Percentiles rank a stretch among this genome's conserved stretches.
Conservation (phyloP, 176 grass and related monocot species). For the Stipa capillata region DNA sequence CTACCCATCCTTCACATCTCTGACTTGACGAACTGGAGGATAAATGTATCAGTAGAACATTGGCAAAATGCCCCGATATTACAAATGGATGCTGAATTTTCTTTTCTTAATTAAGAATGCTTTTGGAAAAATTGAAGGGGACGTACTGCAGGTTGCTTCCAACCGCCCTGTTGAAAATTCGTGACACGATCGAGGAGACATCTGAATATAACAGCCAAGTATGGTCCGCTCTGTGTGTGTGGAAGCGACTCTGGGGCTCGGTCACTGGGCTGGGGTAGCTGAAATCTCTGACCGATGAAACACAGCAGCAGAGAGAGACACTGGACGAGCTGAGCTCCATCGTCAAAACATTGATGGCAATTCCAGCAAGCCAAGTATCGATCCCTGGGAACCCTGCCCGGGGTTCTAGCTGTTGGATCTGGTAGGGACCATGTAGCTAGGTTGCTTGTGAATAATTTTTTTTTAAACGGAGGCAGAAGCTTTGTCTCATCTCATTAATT, state of each 20-base stretch:
- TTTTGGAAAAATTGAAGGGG: neutral
- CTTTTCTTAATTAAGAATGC: neutral
- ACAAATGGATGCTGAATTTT: too few species aligned
- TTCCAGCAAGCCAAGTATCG: neutral
- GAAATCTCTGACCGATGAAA: neutral
- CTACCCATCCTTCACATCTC: neutral
- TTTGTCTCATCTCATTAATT: too few species aligned
- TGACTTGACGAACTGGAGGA: neutral
- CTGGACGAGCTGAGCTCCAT: neutral
- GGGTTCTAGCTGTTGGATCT: too few species aligned
- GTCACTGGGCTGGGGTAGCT: neutral
- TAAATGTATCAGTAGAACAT: too few species aligned
- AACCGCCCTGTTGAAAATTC: neutral
- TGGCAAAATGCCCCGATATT: too few species aligned
- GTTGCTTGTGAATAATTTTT: too few species aligned
- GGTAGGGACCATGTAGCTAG: too few species aligned
- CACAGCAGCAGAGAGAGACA: too few species aligned
- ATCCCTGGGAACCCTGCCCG: too few species aligned
- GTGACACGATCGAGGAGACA: neutral
- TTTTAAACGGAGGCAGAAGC: too few species aligned
- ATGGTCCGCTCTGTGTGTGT: too few species aligned
- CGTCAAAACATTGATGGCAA: neutral
- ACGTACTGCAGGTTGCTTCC: neutral
- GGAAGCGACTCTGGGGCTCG: neutral
- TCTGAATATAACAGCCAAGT: too few species aligned